Conservation (phyloP, 305 asterid species). For the Fraxinus greggii region DNA sequence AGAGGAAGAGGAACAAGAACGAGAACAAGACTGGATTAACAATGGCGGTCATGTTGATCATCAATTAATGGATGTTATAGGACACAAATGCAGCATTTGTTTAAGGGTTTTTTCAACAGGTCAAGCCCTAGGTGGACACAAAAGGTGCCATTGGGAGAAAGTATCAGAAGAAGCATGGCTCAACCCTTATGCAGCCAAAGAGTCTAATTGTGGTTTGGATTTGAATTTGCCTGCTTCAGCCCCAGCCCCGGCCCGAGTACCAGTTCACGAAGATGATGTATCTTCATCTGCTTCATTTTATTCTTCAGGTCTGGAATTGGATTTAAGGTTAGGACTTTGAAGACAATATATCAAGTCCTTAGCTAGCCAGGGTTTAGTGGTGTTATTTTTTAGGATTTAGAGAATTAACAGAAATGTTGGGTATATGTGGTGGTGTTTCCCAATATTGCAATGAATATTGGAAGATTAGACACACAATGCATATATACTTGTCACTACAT, state of each 20-base stretch:
- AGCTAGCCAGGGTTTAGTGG: background rate
- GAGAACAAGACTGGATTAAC: background rate
- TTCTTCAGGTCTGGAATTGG: background rate
- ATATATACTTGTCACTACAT: background rate
- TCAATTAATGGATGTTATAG: background rate
- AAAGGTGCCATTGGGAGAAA: conserved; percentile 81
- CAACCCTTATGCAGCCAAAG: background rate
- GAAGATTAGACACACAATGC: background rate
- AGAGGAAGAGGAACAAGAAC: background rate
- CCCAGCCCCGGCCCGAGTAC: background rate
- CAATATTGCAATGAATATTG: background rate
- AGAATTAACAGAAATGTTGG: background rate
- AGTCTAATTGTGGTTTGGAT: background rate
- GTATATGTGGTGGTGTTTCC: background rate
- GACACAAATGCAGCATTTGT: conserved; percentile 59
- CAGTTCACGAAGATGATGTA: background rate
- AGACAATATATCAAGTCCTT: background rate
- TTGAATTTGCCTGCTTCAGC: background rate
- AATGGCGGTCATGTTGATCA: background rate
- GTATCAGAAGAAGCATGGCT: conserved; percentile 18
- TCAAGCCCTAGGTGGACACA: conserved; percentile 79
- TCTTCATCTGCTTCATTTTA: background rate
- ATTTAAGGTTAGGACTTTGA: background rate
- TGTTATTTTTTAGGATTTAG: background rate
- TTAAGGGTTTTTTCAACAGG: conserved; percentile 67